Base-by-base conservation (phyloP, 2,329 filamentous ascomycete species). In the Penicillium brevicompactum region DNA sequence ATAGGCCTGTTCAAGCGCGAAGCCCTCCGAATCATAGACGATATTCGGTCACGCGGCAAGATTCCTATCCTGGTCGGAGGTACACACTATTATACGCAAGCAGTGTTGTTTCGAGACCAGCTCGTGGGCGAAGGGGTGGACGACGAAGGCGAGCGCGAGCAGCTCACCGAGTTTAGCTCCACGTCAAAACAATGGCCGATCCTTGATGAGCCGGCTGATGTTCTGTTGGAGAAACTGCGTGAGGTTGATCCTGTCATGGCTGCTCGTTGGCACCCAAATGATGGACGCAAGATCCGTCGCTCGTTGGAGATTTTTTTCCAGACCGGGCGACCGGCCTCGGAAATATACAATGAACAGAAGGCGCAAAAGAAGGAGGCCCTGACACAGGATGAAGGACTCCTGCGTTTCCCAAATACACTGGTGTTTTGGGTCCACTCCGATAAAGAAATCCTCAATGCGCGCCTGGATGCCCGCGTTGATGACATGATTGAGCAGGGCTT, bases 51-150 rank as follows among this genome's bases (percentile, higher is more conserved):
- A 7, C 82, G 93, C 65, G 91, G 91, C 0, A 90, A 88, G 59
- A 74, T 97, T 11, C 94, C 94, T 0, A 92, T 99, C 27, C 77
- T 99, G 0, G 94, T 97, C 1, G 94, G 94, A 24, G 94, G 94
- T 8, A 96, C 93, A 10, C 91, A 96, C 67, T 99, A 97, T 76
- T 99, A 99, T 69, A 89, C 91, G 0, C 92, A 97, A 67, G 87
- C 91, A 1, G 80, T 99, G 14, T 80, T 99, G 3, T 96, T 97
- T 70, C 84, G 89, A 32, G 86, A 92, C 61, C 82, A 82, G 14
- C 73, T 92, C 6, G 79, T 90, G 1, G 78, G 56, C 40, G 67
- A 69, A 27, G 67, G 63, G 2, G 53, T 62, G 6, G 67, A 66
- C 16, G 60, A 67, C 2, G 61, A 68, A 14, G 65, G 66, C 10